Conservation (phyloP, 768 basidiomycete genomes). For the Flagelloscypha sp. region DNA sequence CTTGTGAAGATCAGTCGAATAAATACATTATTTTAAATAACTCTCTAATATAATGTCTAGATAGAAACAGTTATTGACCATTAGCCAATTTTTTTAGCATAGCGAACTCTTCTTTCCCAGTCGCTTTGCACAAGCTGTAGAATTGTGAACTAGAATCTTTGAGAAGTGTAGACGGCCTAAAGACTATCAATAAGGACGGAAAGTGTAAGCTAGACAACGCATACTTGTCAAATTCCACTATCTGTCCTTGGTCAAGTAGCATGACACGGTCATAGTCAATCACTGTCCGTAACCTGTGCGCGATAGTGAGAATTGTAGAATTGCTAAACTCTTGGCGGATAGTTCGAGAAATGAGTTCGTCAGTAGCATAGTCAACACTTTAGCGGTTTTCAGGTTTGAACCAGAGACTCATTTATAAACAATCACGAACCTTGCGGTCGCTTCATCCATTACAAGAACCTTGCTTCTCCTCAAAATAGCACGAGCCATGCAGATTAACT, state of each 20-base stretch:
- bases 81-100: constrained; percentile 64
- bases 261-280: constrained; percentile 83
- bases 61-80: too few relatives aligned
- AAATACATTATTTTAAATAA: too few relatives aligned
- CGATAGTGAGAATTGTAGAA: constrained; percentile 78
- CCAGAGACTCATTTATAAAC: too few relatives aligned
- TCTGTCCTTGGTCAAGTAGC: constrained; percentile 73
- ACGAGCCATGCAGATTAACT: constrained; percentile 83
- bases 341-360: constrained; percentile 77
- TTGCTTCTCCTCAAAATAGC: constrained; percentile 75
- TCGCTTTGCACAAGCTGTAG: constrained; percentile 62
- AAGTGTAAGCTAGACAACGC: too few relatives aligned
- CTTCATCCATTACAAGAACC: constrained; percentile 81
- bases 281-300: constrained; percentile 69
- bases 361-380: constrained; percentile 80
- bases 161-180: constrained; percentile 47
- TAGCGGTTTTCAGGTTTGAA: too few relatives aligned
- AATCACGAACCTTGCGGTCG: too few relatives aligned
- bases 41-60: too few relatives aligned
- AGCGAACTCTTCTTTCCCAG: constrained; percentile 66
- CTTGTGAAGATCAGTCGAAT: too few relatives aligned
- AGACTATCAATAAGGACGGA: too few relatives aligned
- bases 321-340: constrained; percentile 73
- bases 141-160: constrained; percentile 52
- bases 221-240: constrained; percentile 65